phyloP scores from a whole-genome alignment of 345 rosid species.

The Passiflora organensis region DNA sequence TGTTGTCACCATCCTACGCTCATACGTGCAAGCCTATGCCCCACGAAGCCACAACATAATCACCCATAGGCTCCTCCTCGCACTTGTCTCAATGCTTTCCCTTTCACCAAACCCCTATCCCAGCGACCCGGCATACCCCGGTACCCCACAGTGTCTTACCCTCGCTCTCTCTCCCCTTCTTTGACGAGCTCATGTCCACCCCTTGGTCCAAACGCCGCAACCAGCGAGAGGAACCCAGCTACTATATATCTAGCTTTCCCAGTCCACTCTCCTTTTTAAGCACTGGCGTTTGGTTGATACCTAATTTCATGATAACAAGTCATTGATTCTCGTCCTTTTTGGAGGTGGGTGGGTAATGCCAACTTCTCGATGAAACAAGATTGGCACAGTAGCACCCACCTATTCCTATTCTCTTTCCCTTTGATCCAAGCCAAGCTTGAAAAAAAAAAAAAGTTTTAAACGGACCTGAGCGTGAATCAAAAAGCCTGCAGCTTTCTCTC shows the following conservation, averaged over 20 bases:
- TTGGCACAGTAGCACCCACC: constrained; percentile 10
- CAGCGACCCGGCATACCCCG: no score
- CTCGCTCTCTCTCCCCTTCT: neutral
- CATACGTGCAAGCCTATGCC: constrained; percentile 17
- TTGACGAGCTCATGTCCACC: neutral
- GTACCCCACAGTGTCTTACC: no score
- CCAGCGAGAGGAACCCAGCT: neutral
- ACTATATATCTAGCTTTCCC: no score
- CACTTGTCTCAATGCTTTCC: constrained; percentile 4
- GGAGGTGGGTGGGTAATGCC: no score
- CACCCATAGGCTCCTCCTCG: neutral
- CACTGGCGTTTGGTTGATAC: no score
- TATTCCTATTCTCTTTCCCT: neutral
- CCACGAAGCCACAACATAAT: constrained; percentile 1
- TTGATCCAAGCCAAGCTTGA: no score
- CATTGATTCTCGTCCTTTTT: neutral
- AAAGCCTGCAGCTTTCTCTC: neutral
- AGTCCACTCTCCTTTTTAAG: neutral
- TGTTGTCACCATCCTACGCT: constrained; percentile 27
- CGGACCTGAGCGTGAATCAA: neutral
- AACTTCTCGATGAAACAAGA: constrained; percentile 4
- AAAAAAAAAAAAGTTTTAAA: neutral
- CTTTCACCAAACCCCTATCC: constrained; percentile 15
- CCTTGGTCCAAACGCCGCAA: neutral
- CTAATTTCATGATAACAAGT: no score